These are phyloP conservation scores for Sporothrix euskadiensis DNA, from an alignment of 2,329 filamentous ascomycete genomes.

Conservation along the genomic window DNA sequence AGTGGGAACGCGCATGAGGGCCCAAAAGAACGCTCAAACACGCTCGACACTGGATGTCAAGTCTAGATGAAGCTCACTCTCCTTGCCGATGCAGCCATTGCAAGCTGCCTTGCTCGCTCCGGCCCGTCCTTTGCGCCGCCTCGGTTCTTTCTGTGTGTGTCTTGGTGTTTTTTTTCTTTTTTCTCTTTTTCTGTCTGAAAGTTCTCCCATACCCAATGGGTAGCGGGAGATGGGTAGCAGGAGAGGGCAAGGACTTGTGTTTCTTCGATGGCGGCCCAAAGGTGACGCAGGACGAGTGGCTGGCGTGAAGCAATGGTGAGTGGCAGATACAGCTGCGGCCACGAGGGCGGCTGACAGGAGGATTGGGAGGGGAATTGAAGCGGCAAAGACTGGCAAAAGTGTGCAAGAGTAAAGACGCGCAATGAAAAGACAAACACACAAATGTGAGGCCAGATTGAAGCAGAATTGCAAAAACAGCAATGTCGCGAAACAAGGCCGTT, in stretches of 20 bases:
- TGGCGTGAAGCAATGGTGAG: conserved; percentile 10
- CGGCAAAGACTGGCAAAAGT: not conserved
- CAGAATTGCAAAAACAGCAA: not conserved
- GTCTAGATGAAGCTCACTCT: not conserved
- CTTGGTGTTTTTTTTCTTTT: no score
- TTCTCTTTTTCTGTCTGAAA: no score
- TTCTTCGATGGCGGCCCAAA: conserved; percentile 8
- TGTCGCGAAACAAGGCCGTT: not conserved
- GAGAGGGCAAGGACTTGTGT: not conserved
- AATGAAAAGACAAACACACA: not conserved
- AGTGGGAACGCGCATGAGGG: not conserved
- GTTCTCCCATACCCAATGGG: not conserved
- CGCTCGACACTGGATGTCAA: not conserved
- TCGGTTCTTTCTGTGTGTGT: not conserved
- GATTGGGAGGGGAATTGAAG: not conserved
- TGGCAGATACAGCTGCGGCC: conserved; percentile 13
- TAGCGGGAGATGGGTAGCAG: not conserved
- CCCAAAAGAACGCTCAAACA: not conserved
- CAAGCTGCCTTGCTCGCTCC: conserved; percentile 3
- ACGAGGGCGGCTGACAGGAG: not conserved
- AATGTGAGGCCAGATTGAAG: not conserved
- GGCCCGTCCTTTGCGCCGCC: conserved; percentile 7
- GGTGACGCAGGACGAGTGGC: not conserved
- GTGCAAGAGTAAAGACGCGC: not conserved
- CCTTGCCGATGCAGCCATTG: not conserved